These are phyloP conservation scores for Phialophora chinensis DNA, from an alignment of 2,329 filamentous ascomycete species.

Conservation along the genomic window DNA sequence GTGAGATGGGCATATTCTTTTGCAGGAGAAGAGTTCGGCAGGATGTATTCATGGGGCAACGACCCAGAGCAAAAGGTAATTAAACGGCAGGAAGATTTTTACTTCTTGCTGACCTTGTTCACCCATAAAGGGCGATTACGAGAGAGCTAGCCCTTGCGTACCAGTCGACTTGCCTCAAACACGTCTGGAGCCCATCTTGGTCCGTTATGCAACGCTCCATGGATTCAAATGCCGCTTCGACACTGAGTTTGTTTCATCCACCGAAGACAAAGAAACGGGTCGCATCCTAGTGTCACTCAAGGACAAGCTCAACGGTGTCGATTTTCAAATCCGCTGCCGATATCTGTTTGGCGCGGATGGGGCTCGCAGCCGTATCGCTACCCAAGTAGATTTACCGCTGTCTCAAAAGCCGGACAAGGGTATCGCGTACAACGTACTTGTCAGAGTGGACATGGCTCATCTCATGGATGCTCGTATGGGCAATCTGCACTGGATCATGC, in stretches of 20 bases:
- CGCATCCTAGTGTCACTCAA: slow-evolving; percentile 43
- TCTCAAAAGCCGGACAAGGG: slow-evolving; percentile 54
- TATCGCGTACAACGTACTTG: slow-evolving; percentile 57
- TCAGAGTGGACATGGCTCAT: slow-evolving; percentile 58
- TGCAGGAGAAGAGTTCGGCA: slow-evolving; percentile 52
- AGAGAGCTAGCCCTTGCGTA: slow-evolving; percentile 49
- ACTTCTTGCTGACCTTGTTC: neutral
- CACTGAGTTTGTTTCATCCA: slow-evolving; percentile 44
- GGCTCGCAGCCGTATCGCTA: slow-evolving; percentile 53
- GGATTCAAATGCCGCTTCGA: slow-evolving; percentile 50
- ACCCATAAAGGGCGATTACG: slow-evolving; percentile 46
- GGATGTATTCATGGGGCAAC: slow-evolving; percentile 52
- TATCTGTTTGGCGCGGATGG: slow-evolving; percentile 68
- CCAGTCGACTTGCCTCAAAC: slow-evolving; percentile 52
- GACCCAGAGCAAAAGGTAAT: slow-evolving; percentile 40
- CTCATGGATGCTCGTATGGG: slow-evolving; percentile 58
- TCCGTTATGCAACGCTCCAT: slow-evolving; percentile 45
- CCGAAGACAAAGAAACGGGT: slow-evolving; percentile 38
- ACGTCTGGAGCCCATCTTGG: slow-evolving; percentile 50
- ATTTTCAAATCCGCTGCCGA: slow-evolving; percentile 46
- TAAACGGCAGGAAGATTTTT: neutral
- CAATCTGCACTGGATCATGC: slow-evolving; percentile 66
- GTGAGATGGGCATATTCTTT: slow-evolving; percentile 52
- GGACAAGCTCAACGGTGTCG: slow-evolving; percentile 44
- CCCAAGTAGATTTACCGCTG: slow-evolving; percentile 56